Base-by-base conservation (phyloP, 805 yeast genomes). In the Isabelozyma pseudorhagii region DNA sequence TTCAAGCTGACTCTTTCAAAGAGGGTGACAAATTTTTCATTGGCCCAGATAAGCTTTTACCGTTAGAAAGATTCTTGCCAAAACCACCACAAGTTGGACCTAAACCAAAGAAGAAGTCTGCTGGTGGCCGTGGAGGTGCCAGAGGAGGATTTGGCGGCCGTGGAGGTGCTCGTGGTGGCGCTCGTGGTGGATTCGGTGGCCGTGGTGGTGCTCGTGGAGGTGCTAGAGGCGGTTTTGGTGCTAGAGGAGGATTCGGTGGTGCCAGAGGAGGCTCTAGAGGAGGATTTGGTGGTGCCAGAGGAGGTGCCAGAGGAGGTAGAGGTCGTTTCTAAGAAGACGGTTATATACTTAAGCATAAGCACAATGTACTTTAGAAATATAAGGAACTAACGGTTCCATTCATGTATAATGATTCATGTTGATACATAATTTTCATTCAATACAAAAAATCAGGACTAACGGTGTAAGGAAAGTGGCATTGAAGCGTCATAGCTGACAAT, bases 21-120 rank as follows among this genome's bases (percentile, higher is more conserved):
- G 87, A 83, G 44, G 99, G 98, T 59, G 99, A 94, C 72, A 92
- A 92, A 74, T 93, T 94, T 69, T 94, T 74, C 77, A 94, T 94
- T 72, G 96, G 92, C 51, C 89, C 96, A 48, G 98, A 94, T 73
- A 94, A 94, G 74, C 79, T 94, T 59, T 82, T 94, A 57, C 99
- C 99, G 43, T 75, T 94, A 57, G 99, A 94, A 63, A 85, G 99
- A 77, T 94, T 94, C 77, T 78, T 94, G 71, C 99, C 99, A 57
- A 90, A 93, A 75, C 96, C 99, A 46, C 89, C 89, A 77, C 85
- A 81, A 49, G 82, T 82, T 44, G 93, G 92, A 40, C 94, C 96
- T 56, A 87, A 86, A 66, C 85, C 87, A 58, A 82, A 87, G 68
- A 85, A 78, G 74, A 84, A 82, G 77, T 78, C 84, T 71, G 76